These are phyloP conservation scores for Colletotrichum eremochloae DNA, from an alignment of 2,329 filamentous ascomycete genomes.

Conservation along the genomic window DNA sequence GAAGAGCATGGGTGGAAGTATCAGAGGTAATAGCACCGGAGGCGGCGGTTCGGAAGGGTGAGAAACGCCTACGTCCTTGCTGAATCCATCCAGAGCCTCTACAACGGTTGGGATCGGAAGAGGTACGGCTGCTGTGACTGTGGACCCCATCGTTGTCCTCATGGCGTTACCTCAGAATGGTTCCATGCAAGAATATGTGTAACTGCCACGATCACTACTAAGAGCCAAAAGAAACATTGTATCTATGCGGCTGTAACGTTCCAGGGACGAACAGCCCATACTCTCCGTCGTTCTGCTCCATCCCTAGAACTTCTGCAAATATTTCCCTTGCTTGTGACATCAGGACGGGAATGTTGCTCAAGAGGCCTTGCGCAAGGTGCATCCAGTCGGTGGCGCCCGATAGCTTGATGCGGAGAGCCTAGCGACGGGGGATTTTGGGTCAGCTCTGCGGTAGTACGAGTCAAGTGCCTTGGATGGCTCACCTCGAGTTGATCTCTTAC, in stretches of 20 bases:
- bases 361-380: conserved; percentile 29
- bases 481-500: conserved; percentile 37
- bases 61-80: conserved; percentile 1
- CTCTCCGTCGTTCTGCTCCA: conserved; percentile 2
- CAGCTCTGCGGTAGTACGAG: neutral
- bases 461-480: neutral
- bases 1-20: conserved; percentile 7
- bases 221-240: conserved; percentile 15
- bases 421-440: neutral
- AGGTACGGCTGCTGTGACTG: conserved; percentile 13
- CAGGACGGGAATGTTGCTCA: conserved; percentile 24
- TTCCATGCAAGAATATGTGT: too few species aligned
- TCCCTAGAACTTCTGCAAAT: conserved; percentile 22
- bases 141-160: conserved; percentile 18
- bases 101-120: neutral
- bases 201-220: neutral
- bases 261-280: conserved; percentile 25
- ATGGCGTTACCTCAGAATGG: conserved; percentile 5
- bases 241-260: conserved; percentile 24
- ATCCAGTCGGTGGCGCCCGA: conserved; percentile 37
- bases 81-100: conserved; percentile 1
- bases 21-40: neutral
- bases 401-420: conserved; percentile 28
- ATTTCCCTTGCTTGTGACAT: conserved; percentile 16
- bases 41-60: neutral